Conservation (phyloP, 345 rosid species). For the Reutealis trisperma region DNA sequence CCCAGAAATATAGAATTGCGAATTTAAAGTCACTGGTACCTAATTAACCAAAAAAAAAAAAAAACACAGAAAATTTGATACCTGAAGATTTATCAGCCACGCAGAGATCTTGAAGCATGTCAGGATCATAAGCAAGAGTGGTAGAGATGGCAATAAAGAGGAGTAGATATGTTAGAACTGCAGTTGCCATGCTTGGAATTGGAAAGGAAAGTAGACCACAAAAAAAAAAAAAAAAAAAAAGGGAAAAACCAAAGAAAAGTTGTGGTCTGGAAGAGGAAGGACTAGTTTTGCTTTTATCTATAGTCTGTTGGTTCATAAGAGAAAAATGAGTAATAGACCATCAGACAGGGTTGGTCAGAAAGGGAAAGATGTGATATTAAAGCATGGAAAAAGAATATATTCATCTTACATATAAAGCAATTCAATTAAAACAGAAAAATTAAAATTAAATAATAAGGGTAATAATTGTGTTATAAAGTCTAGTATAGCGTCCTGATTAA, state of each 20-base stretch:
- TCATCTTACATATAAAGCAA: constrained; percentile 18
- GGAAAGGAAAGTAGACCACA: no score
- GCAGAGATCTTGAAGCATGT: constrained; percentile 35
- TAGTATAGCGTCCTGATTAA: not conserved
- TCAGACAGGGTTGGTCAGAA: not conserved
- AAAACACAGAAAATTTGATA: not conserved
- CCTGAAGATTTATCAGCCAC: constrained; percentile 30
- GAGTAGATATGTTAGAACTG: constrained; percentile 15
- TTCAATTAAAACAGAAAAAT: not conserved
- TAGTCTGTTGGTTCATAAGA: not conserved
- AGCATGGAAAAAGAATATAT: not conserved
- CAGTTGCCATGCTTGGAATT: not conserved
- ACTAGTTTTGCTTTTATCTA: not conserved
- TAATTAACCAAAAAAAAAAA: not conserved
- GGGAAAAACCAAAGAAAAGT: not conserved
- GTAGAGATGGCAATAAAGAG: constrained; percentile 10
- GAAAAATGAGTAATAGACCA: not conserved
- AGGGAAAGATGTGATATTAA: constrained; percentile 4
- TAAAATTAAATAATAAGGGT: not conserved
- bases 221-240: no score
- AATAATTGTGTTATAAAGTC: not conserved
- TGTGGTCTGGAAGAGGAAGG: constrained; percentile 1
- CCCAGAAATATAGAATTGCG: no score
- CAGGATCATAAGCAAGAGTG: constrained; percentile 28
- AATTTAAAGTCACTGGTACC: no score